Evolutionary conservation across 2,329 filamentous ascomycete genomes (phyloP), one percentile per base, ranked within the genome.

Genomic region (Penicillium capsulatum): DNA sequence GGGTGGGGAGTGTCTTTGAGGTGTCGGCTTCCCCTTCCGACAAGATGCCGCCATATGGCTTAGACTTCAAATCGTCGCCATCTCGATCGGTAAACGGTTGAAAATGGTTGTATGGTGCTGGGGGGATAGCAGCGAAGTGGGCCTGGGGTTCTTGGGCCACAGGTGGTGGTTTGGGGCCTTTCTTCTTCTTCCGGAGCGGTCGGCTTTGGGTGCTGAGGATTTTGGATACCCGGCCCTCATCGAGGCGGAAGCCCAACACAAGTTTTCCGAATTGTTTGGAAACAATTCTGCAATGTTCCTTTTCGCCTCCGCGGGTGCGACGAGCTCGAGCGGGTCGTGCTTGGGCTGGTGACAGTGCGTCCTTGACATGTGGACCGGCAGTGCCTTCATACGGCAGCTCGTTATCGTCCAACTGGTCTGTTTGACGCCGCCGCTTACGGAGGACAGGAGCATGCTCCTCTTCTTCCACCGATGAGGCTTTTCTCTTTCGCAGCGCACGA

Each of bases 41-140:
- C 17, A 98, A 73, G 36, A 98, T 94, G 1, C 92, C 92, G 17
- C 92, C 92, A 51, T 97, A 98, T 0, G 92, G 92, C 61, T 95
- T 97, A 34, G 85, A 85, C 62, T 94, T 95, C 27, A 81, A 72
- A 55, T 97, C 90, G 44, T 96, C 90, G 13, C 81, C 81, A 53
- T 96, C 91, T 50, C 86, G 86, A 52, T 96, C 91, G 45, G 85
- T 84, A 50, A 96, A 90, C 0, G 86, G 86, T 54, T 91, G 91
- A 58, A 94, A 91, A 1, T 86, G 85, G 45, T 88, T 84, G 58
- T 86, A 90, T 68, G 54, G 79, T 62, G 57, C 75, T 57, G 60
- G 77, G 64, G 67, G 80, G 68, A 65, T 83, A 59, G 65, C 83
- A 59, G 76, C 70, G 40, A 79, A 80, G 50, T 80, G 68, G 62